These are phyloP conservation scores for Crassisporium funariophilum DNA, from an alignment of 768 basidiomycete genomes.

Conservation along the genomic window DNA sequence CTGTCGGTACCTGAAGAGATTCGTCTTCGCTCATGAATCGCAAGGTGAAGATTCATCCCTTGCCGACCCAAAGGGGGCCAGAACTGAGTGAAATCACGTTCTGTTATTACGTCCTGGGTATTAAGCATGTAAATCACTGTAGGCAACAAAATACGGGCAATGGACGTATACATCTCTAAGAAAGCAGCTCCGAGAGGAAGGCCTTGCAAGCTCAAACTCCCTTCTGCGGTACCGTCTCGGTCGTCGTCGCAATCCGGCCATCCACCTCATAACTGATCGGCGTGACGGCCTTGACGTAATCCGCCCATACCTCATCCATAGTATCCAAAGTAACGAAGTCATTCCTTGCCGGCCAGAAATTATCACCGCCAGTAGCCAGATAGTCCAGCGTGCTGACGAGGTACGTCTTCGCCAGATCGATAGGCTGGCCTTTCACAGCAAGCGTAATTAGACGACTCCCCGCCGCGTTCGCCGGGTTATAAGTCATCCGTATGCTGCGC, in stretches of 20 bases:
- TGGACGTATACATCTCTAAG: too few species aligned
- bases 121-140: too few species aligned
- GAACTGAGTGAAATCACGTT: too few species aligned
- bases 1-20: too few species aligned
- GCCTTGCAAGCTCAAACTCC: too few species aligned
- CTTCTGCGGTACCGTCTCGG: conserved; percentile 22
- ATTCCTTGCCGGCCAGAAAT: conserved; percentile 31
- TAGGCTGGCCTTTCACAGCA: conserved; percentile 26
- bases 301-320: conserved; percentile 33
- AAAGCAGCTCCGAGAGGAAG: too few species aligned
- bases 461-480: conserved; percentile 29
- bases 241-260: conserved; percentile 23
- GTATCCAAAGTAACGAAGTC: conserved; percentile 32
- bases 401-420: conserved; percentile 29
- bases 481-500: conserved; percentile 33
- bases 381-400: conserved; percentile 35
- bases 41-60: too few species aligned
- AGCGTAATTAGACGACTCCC: conserved; percentile 33
- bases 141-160: too few species aligned
- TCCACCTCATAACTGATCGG: conserved; percentile 27
- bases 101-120: too few species aligned
- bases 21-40: too few species aligned
- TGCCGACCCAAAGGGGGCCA: too few species aligned
- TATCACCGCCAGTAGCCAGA: conserved; percentile 38
- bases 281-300: conserved; percentile 28